Base-by-base conservation (phyloP, 176 grass and related monocot species). In the Phoenix dactylifera region DNA sequence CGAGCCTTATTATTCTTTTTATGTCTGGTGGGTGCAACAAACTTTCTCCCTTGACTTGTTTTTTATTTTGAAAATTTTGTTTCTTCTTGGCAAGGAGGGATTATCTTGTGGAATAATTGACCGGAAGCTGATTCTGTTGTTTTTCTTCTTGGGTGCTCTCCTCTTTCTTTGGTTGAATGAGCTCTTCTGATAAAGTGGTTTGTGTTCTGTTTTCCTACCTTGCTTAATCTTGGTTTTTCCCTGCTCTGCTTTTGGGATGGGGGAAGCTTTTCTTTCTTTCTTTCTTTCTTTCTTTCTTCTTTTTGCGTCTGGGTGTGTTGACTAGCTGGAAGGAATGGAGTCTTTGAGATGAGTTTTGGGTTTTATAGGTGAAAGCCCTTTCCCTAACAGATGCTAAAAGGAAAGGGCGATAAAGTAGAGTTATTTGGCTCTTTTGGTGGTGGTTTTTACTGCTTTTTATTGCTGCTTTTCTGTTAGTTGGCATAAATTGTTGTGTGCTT, bases 21-120 rank as follows among this genome's bases (percentile, higher is more conserved):
- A 28, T 68, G 51, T 30, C 69, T 70, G 64, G 75, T 70, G 51
- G 70, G 62, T 82, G 74, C 48, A 63, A 29, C 71, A 74, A 73
- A 10, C 57, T 25, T 25, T 14, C 5, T 30, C 5, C 4, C 7
- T 12, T 39, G 35, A 12, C 10, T 39, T 39, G 9, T 39, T 39
- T 59, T 25, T 26, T 59, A 12, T 59, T 16, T 70, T 52, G 54
- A 52, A 78, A 58, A 62, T 15, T 12, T 62, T 73, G 63, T 52
- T 16, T 63, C 57, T 22, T 20, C 18, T 32, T 24, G 5, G 1
- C 1, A 52, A 23, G 35, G 35, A 39, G 35, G 35, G 35, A 39
- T 39, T 39, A 10, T 39, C 9, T 39, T 39, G 35, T 10, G 35
- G 9, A 64, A 60, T 60, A 26, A 26, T 50, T 73, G 53, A n/a